Evolutionary conservation across 1,139 yeast genomes (phyloP).

Genomic region (Sugiyamaella novakii): DNA sequence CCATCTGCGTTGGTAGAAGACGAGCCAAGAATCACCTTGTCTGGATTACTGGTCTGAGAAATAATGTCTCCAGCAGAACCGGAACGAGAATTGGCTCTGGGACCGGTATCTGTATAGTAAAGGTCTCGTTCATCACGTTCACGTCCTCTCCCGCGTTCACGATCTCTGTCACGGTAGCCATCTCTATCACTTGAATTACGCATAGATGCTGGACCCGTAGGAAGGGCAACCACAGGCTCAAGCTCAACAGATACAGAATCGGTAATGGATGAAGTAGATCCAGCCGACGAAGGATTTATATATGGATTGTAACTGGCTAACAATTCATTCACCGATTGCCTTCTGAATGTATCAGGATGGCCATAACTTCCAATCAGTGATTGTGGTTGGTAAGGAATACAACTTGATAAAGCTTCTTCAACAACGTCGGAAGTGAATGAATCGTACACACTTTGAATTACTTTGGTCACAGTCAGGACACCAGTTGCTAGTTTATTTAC

Average conservation of each 20-base stretch:
- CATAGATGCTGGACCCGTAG: constrained; percentile 21
- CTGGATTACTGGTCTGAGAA: neutral
- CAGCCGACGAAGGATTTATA: constrained; percentile 24
- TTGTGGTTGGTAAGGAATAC: constrained; percentile 26
- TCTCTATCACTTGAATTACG: constrained; percentile 5
- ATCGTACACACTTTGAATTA: constrained; percentile 3
- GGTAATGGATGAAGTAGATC: neutral
- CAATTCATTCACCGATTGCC: constrained; percentile 32
- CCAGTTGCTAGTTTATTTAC: constrained; percentile 74
- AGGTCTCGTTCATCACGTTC: constrained; percentile 11
- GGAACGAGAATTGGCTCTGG: neutral
- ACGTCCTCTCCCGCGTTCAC: neutral
- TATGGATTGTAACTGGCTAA: constrained; percentile 30
- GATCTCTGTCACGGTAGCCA: neutral
- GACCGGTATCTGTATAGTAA: constrained; percentile 1
- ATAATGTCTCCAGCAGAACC: neutral
- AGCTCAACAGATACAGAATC: neutral
- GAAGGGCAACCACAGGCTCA: neutral
- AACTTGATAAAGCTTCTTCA: constrained; percentile 8
- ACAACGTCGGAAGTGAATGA: constrained; percentile 12
- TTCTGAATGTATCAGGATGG: constrained; percentile 35
- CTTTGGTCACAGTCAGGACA: constrained; percentile 66
- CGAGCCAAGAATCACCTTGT: neutral
- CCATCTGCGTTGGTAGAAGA: constrained; percentile 12
- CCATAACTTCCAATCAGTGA: constrained; percentile 35